Evolutionary conservation across 192 early-diverging fungal species (phyloP).

Genomic region (Funneliformis geosporum): DNA sequence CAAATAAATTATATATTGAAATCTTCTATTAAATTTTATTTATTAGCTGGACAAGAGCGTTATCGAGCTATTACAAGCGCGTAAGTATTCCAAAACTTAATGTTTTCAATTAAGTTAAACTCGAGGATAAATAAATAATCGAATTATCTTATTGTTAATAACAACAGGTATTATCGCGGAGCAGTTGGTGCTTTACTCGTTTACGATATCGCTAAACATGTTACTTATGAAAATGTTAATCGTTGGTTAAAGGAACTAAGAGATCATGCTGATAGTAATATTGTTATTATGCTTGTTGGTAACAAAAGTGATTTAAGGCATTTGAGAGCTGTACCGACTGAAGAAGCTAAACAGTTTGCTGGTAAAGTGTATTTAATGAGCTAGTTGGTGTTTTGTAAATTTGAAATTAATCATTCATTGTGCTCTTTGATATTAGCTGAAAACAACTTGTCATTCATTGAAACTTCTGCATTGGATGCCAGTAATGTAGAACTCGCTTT

Average conservation of each 20-base stretch:
- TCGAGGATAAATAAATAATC: background rate
- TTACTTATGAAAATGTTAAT: constrained; percentile 93
- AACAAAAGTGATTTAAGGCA: constrained; percentile 99
- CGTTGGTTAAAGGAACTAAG: constrained; percentile 98
- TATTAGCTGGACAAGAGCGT: constrained; percentile 67
- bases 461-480: constrained; percentile 96
- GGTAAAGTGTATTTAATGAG: constrained; percentile 47
- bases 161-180: constrained; percentile 87
- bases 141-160: background rate
- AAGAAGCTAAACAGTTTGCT: constrained; percentile 98
- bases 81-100: constrained; percentile 35
- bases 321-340: constrained; percentile 92
- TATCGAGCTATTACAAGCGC: constrained; percentile 85
- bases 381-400: background rate
- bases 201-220: constrained; percentile 97
- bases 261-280: constrained; percentile 96
- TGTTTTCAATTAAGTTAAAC: background rate
- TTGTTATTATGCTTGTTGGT: constrained; percentile 98
- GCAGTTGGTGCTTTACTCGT: constrained; percentile 96
- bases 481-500: constrained; percentile 97
- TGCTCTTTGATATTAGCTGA: constrained; percentile 56
- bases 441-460: constrained; percentile 95
- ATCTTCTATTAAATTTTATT: constrained; percentile 15
- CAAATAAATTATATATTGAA: background rate
- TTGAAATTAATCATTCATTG: background rate